These are phyloP conservation scores for Fragosphaeria purpurea DNA, from an alignment of 2,329 filamentous ascomycete species.

Conservation along the genomic window DNA sequence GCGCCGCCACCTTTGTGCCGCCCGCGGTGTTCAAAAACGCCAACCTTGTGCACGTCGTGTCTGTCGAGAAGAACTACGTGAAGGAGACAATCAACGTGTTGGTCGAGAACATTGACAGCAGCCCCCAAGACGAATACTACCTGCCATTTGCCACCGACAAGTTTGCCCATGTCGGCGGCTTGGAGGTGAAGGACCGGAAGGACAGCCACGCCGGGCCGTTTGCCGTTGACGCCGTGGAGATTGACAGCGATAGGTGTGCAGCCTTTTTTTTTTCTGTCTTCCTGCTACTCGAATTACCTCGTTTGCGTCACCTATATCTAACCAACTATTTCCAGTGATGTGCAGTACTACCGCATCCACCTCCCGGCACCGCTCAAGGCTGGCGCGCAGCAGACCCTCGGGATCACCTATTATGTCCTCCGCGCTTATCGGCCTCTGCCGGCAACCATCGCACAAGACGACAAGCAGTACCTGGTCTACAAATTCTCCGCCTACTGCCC, in stretches of 20 bases:
- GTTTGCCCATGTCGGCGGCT: constrained; percentile 66
- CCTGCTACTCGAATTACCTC: background rate
- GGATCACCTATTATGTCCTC: constrained; percentile 75
- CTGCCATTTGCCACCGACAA: constrained; percentile 71
- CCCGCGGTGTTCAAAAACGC: constrained; percentile 88
- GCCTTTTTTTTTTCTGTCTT: constrained; percentile 11
- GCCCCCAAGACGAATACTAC: constrained; percentile 83
- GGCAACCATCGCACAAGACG: constrained; percentile 69
- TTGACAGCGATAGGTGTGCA: constrained; percentile 46
- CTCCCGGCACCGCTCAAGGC: constrained; percentile 67
- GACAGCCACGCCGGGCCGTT: constrained; percentile 58
- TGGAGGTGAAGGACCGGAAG: constrained; percentile 93
- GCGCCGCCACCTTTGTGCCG: constrained; percentile 60
- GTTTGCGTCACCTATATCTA: constrained; percentile 9
- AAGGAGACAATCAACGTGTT: constrained; percentile 90
- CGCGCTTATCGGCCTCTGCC: constrained; percentile 73
- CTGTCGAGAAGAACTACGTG: constrained; percentile 84
- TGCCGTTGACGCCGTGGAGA: constrained; percentile 56
- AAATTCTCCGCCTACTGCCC: constrained; percentile 76
- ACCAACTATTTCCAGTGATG: constrained; percentile 38
- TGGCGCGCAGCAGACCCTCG: constrained; percentile 71
- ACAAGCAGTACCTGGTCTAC: constrained; percentile 79
- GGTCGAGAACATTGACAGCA: constrained; percentile 73
- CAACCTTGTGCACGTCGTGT: constrained; percentile 83
- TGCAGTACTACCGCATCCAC: constrained; percentile 76